A percentile compares a stretch with the other conserved stretches of the same genome.
Conservation (phyloP, 192 early-diverging fungal species). For the Umbelopsis sp. region DNA sequence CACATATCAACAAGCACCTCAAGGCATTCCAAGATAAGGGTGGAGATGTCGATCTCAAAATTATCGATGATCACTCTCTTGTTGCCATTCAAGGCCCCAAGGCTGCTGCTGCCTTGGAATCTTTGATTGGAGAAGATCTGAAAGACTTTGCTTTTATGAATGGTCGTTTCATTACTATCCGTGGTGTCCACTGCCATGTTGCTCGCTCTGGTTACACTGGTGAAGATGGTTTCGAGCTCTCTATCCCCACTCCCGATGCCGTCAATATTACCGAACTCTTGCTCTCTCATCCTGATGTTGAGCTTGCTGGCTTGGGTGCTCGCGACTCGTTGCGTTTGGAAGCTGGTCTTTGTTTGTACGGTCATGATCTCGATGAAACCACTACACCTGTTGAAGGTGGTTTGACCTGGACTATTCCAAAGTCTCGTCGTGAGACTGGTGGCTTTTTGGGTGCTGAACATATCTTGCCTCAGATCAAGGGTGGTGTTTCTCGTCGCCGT, state of each 20-base stretch:
- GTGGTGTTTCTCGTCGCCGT: conserved; percentile 75
- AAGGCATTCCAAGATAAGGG: conserved; percentile 82
- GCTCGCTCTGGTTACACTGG: conserved; percentile 98
- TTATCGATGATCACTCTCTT: conserved; percentile 85
- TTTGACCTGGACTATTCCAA: conserved; percentile 93
- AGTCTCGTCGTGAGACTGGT: conserved; percentile 79
- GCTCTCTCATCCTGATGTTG: conserved; percentile 71
- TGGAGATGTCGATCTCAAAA: conserved; percentile 85
- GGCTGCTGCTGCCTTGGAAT: conserved; percentile 70
- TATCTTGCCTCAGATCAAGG: conserved; percentile 86
- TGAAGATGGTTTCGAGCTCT: conserved; percentile 99
- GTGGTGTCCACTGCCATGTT: conserved; percentile 81
- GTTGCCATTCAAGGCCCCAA: conserved; percentile 92
- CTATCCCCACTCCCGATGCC: conserved; percentile 75
- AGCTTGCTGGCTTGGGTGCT: conserved; percentile 93
- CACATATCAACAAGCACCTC: conserved; percentile 82
- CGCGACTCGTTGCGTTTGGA: conserved; percentile 95
- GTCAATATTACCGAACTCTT: conserved; percentile 68
- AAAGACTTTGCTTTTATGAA: conserved; percentile 91
- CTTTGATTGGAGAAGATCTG: conserved; percentile 59
- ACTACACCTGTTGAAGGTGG: conserved; percentile 92
- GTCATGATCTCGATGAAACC: conserved; percentile 92
- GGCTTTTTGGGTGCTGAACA: conserved; percentile 90
- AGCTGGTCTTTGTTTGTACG: conserved; percentile 97
- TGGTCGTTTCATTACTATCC: conserved; percentile 67